A percentile compares a stretch with the other conserved stretches of the same genome.
Evolutionary conservation across 2,329 filamentous ascomycete genomes (phyloP).

Genomic region (Diplodia mutila): DNA sequence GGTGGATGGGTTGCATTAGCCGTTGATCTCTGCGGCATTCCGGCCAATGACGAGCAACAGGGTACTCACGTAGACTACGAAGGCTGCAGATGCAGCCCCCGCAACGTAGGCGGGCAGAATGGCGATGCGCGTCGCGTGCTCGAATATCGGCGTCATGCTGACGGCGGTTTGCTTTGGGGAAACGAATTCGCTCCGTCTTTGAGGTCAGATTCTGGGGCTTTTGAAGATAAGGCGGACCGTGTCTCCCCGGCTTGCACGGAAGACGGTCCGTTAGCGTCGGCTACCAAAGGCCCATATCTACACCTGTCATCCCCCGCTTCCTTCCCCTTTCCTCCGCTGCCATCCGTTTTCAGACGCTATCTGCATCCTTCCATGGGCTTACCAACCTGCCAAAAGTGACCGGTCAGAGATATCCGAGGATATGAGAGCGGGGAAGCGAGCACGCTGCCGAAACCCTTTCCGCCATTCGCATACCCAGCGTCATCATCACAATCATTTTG

Average conservation of each 20-base stretch:
- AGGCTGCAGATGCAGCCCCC: not conserved
- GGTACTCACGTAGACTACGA: not conserved
- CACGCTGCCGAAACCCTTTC: too few relatives aligned
- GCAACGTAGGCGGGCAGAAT: not conserved
- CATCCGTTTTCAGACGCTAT: not conserved
- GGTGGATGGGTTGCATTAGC: not conserved
- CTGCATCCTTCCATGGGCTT: not conserved
- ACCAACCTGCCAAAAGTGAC: not conserved
- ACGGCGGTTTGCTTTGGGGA: not conserved
- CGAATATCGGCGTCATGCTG: not conserved
- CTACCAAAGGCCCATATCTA: conserved; percentile 6
- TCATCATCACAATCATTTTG: not conserved
- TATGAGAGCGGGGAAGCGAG: not conserved
- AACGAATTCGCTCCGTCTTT: not conserved
- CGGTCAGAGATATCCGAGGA: not conserved
- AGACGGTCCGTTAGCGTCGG: conserved; percentile 10
- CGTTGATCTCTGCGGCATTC: too few relatives aligned
- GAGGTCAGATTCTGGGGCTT: not conserved
- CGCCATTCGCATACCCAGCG: not conserved
- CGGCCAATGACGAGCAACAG: not conserved
- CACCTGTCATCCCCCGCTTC: conserved; percentile 1
- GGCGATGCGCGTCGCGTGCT: not conserved
- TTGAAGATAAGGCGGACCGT: not conserved
- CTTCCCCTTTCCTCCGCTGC: not conserved
- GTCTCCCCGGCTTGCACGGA: conserved; percentile 11